Evolutionary conservation across 495 filamentous ascomycete genomes (phyloP), one percentile per base, ranked within the genome.

Genomic region (Penicillium ochrochloron): DNA sequence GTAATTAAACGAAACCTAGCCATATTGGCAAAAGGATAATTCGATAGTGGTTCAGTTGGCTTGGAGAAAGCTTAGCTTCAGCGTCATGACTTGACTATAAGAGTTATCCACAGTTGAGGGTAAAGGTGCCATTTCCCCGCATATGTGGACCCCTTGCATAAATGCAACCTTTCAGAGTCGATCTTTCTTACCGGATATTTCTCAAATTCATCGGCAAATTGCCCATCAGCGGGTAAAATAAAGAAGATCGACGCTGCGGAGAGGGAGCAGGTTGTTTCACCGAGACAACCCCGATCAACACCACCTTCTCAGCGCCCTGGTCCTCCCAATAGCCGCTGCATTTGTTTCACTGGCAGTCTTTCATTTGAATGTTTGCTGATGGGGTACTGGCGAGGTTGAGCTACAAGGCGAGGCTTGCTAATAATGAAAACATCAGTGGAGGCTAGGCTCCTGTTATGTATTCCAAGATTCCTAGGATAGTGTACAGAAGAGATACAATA

Each of bases 101-200:
- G 23, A n/a, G 21, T 29, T 57, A 5, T 41, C 42, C 19, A 33
- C 14, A 12, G 44, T 44, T 7, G 50, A 33, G 27, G 55, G 61
- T 59, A 58, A 64, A 56, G 46, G 59, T 65, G 29, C 11, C 66
- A 62, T 68, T 62, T 57, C 66, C 66, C 66, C 66, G 62, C 62
- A 68, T 14, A 37, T 53, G 44, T 44, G 25, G 29, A 62, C 8
- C 21, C 25, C 23, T 10, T 39, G n/a, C 17, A 41, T 29, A 33
- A 34, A 11, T 62, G 44, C 42, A 62, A 59, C 54, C 5, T 46
- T 58, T 35, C 23, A 37, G 33, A 35, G 31, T 31, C 44, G 25
- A 23, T 35, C n/a, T 15, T 21, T 21, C 23, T 25, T 17, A 54
- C 66, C 66, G 66, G 63, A 29, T 69, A 63, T 63, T 67, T 64